Evolutionary conservation across 2,329 filamentous ascomycete genomes (phyloP), one percentile per base, ranked within the genome.

Genomic region (Colletotrichum tofieldiae): DNA sequence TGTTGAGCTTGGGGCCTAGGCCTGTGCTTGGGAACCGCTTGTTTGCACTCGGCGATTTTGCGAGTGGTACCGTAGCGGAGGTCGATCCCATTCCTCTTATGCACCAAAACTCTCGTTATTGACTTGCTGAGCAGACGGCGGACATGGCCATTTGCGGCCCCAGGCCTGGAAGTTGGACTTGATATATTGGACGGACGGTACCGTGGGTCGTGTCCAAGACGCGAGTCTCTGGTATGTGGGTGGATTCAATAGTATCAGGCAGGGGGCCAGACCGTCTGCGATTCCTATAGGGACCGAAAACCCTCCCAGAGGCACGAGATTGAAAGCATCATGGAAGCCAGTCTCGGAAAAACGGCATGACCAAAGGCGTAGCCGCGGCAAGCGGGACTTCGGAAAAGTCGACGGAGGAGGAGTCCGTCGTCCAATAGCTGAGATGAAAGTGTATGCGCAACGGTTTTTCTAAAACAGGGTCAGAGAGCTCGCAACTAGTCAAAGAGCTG

Each of bases 381-480:
- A 12, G 16, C 20, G 23, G 14, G 16, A 37, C 37, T 29, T 52
- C 16, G 32, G 20, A 16, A 16, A 11, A 49, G 35, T 18, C 16
- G 41, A 35, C n/a, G 29, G n/a, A 49, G 16, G 9, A 29, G 6
- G 3, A 3, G 43, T 35, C 26, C 43, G 59, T 54, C 65, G 43
- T 63, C 69, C 35, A 16, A 69, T 35, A 26, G 51, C 20, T 59
- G 16, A 32, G 65, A 68, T 32, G 69, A 47, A 47, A 39, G 52
- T 45, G 26, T 55, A 59, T 23, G 59, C 37, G 65, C 47, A 69
- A 72, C 59, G 69, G 39, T 26, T 12, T 65, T 65, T 65, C 45
- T 55, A 35, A 72, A 69, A 72, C 69, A 59, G 23, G 14, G 32
- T 64, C 39, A 72, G 65, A 68, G 8, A 39, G 56, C 39, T 47